Base-by-base conservation (phyloP, 345 rosid species). In the Corchorus olitorius region DNA sequence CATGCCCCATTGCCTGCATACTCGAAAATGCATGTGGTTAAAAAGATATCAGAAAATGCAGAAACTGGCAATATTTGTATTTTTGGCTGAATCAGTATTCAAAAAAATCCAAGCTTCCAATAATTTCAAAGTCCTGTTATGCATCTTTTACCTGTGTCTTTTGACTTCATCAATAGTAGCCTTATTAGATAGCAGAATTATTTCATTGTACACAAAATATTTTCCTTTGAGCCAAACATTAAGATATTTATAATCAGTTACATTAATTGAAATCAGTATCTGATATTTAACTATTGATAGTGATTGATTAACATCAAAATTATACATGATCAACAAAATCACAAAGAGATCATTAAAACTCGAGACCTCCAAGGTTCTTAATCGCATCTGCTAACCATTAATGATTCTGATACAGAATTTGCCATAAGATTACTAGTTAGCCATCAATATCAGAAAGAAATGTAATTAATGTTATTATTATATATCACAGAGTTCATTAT, bases 1-100 rank as follows among this genome's bases (percentile, higher is more conserved):
- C 35, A 39, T 72, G 54, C 75, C 65, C 50, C 45, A 50, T 15
- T 65, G 77, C 80, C 54, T 59, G 75, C 55, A 72, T 59, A 33
- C n/a, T 60, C 56, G 39, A 65, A 37, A 8, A 5, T 49, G 27
- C 27, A 27, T 27, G 62, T 76, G 70, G 52, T 65, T 65, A 39
- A 33, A n/a, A 12, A 35, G 60, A 72, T 52, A 13, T 74, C 43
- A 67, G 59, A 56, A 15, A 17, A 19, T 68, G 74, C 70, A 68
- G 46, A 60, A 70, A 45, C 63, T 49, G 56, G 48, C 62, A 22
- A 17, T 56, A 22, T 11, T 66, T 48, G 4, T 60, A 27, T 60
- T 72, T 58, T 65, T 27, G 27, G 27, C 27, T 27, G 27, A 27
- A 27, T 27, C 27, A 27, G 1, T 27, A 27, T 27, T 27, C 27